Evolutionary conservation across 2,329 filamentous ascomycete species (phyloP).

Genomic region (Monilinia polystroma): DNA sequence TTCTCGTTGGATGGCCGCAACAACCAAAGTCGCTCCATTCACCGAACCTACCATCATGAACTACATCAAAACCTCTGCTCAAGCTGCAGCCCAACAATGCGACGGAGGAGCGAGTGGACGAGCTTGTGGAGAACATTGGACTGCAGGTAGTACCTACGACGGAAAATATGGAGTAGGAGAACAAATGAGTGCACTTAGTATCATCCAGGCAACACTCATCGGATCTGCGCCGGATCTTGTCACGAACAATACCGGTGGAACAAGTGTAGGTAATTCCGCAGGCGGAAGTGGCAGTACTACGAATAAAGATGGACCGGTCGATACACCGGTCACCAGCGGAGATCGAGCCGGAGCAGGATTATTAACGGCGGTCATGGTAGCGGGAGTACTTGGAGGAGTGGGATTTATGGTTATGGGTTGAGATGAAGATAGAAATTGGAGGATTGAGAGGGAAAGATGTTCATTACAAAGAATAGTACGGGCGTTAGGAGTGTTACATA

Average conservation of each 20-base stretch:
- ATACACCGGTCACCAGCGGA: constrained; percentile 44
- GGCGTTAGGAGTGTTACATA: constrained; percentile 1
- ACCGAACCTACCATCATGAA: constrained; percentile 54
- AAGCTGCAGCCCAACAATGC: constrained; percentile 49
- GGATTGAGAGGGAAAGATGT: not conserved
- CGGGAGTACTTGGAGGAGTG: constrained; percentile 52
- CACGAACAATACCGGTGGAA: constrained; percentile 56
- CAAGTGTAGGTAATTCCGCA: constrained; percentile 45
- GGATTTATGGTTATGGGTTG: constrained; percentile 50
- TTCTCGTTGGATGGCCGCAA: constrained; percentile 59
- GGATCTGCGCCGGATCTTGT: constrained; percentile 44
- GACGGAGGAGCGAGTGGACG: constrained; percentile 54
- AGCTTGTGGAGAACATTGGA: constrained; percentile 62
- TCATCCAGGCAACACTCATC: constrained; percentile 61
- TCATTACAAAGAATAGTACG: not conserved
- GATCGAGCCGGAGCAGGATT: constrained; percentile 69
- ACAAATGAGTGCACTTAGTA: constrained; percentile 67
- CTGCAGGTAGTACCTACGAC: constrained; percentile 54
- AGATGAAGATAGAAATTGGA: constrained; percentile 8
- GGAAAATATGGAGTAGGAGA: constrained; percentile 63
- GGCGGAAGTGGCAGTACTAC: constrained; percentile 28
- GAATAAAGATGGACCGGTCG: constrained; percentile 8
- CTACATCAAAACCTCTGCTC: constrained; percentile 53
- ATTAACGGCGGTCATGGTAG: constrained; percentile 54
- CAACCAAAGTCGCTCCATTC: constrained; percentile 63